Conservation (phyloP, 2,329 filamentous ascomycete species). For the Apiospora marii region DNA sequence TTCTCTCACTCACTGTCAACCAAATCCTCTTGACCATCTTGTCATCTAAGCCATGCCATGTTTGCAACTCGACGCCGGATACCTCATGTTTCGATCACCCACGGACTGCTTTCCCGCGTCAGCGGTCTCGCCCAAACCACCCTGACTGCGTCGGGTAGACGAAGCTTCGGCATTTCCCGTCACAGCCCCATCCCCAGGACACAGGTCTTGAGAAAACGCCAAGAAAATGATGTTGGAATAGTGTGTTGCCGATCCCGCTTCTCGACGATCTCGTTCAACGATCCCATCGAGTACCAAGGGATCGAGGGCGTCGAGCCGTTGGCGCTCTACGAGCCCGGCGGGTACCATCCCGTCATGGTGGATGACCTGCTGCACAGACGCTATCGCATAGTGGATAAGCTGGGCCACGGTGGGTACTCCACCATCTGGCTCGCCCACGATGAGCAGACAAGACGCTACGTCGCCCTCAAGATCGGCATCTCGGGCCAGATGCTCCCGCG, state of each 20-base stretch:
- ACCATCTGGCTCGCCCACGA: conserved; percentile 11
- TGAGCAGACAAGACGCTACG: conserved; percentile 3
- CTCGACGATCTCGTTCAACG: background rate
- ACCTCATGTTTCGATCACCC: background rate
- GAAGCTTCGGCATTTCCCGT: background rate
- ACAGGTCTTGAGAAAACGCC: background rate
- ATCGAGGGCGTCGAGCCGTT: conserved; percentile 11
- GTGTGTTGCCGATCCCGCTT: background rate
- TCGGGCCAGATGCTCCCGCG: background rate
- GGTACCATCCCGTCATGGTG: background rate
- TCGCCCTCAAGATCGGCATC: background rate
- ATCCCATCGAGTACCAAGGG: background rate
- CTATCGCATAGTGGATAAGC: conserved; percentile 15
- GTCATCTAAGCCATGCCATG: conserved; percentile 11
- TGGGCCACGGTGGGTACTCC: background rate
- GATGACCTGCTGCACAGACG: background rate
- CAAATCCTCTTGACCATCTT: background rate
- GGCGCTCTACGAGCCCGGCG: background rate
- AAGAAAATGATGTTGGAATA: background rate
- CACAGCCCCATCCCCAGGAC: background rate
- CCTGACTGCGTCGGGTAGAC: background rate
- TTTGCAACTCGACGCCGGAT: conserved; percentile 3
- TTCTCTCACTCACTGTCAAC: background rate
- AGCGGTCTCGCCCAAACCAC: background rate
- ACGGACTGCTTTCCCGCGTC: background rate